phyloP scores from a whole-genome alignment of 1,139 yeast species.

The Debaryomycetaceae sp. region DNA sequence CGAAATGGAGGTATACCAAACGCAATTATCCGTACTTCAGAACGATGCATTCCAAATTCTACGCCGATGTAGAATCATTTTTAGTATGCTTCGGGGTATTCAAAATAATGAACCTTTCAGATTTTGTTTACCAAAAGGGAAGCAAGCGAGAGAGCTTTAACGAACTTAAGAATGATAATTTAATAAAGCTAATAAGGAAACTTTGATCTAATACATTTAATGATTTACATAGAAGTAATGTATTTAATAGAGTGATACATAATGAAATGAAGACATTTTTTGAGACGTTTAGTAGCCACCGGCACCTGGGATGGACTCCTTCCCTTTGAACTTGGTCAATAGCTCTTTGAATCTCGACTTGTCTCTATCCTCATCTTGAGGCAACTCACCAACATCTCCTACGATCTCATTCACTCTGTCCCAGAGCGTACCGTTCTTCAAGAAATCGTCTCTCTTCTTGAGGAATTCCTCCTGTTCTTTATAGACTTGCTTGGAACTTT shows the following conservation, averaged over 20 bases:
- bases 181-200: slow-evolving; percentile 18
- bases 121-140: slow-evolving; percentile 20
- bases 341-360: slow-evolving; percentile 71
- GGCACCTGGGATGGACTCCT: slow-evolving; percentile 68
- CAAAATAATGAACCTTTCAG: slow-evolving; percentile 39
- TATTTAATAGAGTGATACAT: background rate
- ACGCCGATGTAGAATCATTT: slow-evolving; percentile 35
- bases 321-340: slow-evolving; percentile 62
- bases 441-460: slow-evolving; percentile 75
- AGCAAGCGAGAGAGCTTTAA: slow-evolving; percentile 9
- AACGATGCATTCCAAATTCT: slow-evolving; percentile 20
- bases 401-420: slow-evolving; percentile 65
- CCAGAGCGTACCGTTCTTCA: slow-evolving; percentile 82
- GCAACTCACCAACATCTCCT: slow-evolving; percentile 41
- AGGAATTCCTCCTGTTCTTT: slow-evolving; percentile 70
- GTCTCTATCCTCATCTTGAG: slow-evolving; percentile 52
- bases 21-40: slow-evolving; percentile 37
- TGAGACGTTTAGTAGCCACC: slow-evolving; percentile 25
- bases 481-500: slow-evolving; percentile 59
- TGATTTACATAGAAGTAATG: slow-evolving; percentile 3
- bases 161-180: slow-evolving; percentile 17
- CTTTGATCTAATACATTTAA: slow-evolving; percentile 15
- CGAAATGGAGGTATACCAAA: slow-evolving; percentile 44
- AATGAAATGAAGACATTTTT: background rate
- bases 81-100: slow-evolving; percentile 39